Percentiles rank a stretch among this genome's conserved stretches.
Conservation (phyloP, 2,329 filamentous ascomycete species). For the Cladophialophora immunda region DNA sequence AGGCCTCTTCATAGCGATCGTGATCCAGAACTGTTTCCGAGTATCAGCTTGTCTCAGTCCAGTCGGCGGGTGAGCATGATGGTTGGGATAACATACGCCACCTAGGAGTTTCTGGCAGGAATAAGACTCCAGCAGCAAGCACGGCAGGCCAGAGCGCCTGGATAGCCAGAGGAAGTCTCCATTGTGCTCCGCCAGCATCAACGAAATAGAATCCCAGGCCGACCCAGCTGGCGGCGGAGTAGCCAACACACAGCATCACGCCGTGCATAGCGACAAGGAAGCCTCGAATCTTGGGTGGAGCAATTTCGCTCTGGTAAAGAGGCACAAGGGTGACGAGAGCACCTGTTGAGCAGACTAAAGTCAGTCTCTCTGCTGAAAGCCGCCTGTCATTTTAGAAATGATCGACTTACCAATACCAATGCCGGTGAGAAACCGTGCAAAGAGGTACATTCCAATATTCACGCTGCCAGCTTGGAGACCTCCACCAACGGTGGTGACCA, state of each 20-base stretch:
- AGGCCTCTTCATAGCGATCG: conserved; percentile 29
- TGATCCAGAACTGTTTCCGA: conserved; percentile 20
- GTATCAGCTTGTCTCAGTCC: background rate
- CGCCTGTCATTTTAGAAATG: background rate
- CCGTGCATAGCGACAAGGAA: conserved; percentile 35
- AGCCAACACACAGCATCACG: conserved; percentile 30
- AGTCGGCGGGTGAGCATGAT: too few species aligned
- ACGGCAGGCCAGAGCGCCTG: conserved; percentile 28
- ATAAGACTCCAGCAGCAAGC: conserved; percentile 49
- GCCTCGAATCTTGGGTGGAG: conserved; percentile 32
- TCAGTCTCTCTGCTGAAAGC: too few species aligned
- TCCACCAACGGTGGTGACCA: conserved; percentile 33
- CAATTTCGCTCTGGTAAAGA: conserved; percentile 31
- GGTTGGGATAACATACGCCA: conserved; percentile 23
- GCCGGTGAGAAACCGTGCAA: conserved; percentile 30
- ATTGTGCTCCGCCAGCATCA: conserved; percentile 24
- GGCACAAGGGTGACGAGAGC: conserved; percentile 30
- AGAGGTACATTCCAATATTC: conserved; percentile 33
- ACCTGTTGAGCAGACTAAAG: background rate
- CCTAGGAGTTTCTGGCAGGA: conserved; percentile 44
- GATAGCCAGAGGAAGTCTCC: conserved; percentile 34
- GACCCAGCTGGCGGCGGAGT: conserved; percentile 31
- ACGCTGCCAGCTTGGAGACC: conserved; percentile 27
- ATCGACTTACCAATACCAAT: conserved; percentile 20
- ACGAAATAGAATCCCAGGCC: conserved; percentile 35